These are phyloP conservation scores for Tolypocladium nubicola DNA, from an alignment of 2,329 filamentous ascomycete genomes.

Conservation along the genomic window DNA sequence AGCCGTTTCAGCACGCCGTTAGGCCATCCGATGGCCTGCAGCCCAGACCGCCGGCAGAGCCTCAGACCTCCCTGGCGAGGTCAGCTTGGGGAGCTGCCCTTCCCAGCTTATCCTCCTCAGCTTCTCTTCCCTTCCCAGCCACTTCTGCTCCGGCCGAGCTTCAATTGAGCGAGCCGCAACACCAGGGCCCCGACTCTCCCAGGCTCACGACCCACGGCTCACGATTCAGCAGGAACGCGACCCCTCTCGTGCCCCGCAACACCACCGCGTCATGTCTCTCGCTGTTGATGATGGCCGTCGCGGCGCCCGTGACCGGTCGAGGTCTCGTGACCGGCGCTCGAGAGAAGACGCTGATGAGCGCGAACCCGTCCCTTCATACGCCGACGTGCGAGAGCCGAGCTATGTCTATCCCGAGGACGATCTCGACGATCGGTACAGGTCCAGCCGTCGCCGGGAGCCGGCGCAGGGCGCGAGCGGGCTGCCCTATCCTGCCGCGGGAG, in stretches of 20 bases:
- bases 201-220: neutral
- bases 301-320: slow-evolving; percentile 37
- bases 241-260: neutral
- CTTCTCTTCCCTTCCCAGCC: neutral
- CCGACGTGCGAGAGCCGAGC: slow-evolving; percentile 31
- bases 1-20: neutral
- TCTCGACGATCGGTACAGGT: slow-evolving; percentile 24
- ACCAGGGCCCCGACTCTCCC: neutral
- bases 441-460: slow-evolving; percentile 19
- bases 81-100: neutral
- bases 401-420: slow-evolving; percentile 31
- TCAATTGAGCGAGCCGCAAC: neutral
- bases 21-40: neutral
- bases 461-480: slow-evolving; percentile 20
- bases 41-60: neutral
- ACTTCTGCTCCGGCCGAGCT: neutral
- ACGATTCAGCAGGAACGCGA: neutral
- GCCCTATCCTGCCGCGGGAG: slow-evolving; percentile 28
- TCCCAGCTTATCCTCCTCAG: neutral
- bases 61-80: neutral
- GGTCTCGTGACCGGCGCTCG: slow-evolving; percentile 25
- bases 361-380: slow-evolving; percentile 17
- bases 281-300: slow-evolving; percentile 33
- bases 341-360: slow-evolving; percentile 18
- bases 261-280: slow-evolving; percentile 34